Evolutionary conservation across 352 stramenopile species (phyloP), one percentile per base, ranked within the genome.

Genomic region (Thraustochytrium striatum): DNA sequence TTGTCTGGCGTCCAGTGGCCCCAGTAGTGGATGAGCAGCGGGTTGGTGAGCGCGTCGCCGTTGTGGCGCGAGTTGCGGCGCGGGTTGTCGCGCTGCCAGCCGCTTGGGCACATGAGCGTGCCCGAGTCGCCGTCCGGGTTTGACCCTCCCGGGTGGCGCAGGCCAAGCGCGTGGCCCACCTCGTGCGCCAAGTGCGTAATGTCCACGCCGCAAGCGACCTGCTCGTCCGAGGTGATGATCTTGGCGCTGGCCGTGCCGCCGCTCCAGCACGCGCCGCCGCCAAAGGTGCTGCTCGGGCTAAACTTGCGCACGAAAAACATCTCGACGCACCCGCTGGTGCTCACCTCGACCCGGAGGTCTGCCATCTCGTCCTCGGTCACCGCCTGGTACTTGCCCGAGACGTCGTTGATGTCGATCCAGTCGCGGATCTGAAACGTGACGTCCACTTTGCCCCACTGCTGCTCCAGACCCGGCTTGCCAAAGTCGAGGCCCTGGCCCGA

Each of bases 1-100:
- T 5, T 36, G 41, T 28, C 43, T 9, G 9, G 52, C 33, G 33
- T 25, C 28, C 21, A 47, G 25, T 5, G 16, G 61, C 30, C 61
- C 61, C 28, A 47, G 61, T 70, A 70, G 61, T 7, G 16, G 19
- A 39, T 8, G 21, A 70, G 30, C 0, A 70, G 61, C 2, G 61
- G 61, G 30, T 55, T 70, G 5, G 33, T 21, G 5, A 70, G 33
- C 33, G 47, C 52, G 21, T 28, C 61, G 43, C 61, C 61, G 30
- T 70, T 70, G 33, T 70, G 33, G 61, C 38, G 38, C 61, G 61
- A 70, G 8, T 70, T 70, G 33, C 61, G 61, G 61, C 61, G 61
- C 38, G 61, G 61, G 43, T 70, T 70, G 7, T 70, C 61, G 61
- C 61, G 61, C 33, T 70, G 3, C 61, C 61, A 70, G 39, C 61